phyloP scores from a whole-genome alignment of 108 stramenopile genomes.

The Nitzschia sp. region DNA sequence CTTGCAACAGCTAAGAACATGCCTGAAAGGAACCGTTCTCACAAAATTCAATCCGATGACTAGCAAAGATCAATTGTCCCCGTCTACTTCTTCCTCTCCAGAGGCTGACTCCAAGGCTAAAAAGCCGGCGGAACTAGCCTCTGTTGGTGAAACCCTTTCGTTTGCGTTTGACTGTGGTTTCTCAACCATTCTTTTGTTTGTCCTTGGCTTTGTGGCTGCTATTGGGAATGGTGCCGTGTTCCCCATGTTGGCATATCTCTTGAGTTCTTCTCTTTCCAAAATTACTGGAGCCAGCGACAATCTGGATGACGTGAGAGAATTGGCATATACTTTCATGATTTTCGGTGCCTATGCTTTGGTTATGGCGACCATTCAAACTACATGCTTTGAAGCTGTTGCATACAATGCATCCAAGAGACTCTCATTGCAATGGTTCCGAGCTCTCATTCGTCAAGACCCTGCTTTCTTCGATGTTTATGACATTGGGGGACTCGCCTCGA shows the following conservation, averaged over 20 bases:
- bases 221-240: conserved; percentile 54
- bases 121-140: conserved; percentile 27
- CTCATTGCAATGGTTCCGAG: conserved; percentile 49
- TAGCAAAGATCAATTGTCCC: no score
- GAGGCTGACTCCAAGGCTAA: background rate
- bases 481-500: conserved; percentile 39
- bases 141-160: conserved; percentile 31
- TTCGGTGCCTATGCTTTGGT: conserved; percentile 59
- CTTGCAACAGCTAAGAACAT: no score
- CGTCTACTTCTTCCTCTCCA: no score
- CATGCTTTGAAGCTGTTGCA: conserved; percentile 48
- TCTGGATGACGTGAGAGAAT: conserved; percentile 30
- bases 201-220: conserved; percentile 34
- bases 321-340: conserved; percentile 57
- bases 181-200: conserved; percentile 31
- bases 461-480: conserved; percentile 50
- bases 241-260: conserved; percentile 60
- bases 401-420: conserved; percentile 6
- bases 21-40: no score
- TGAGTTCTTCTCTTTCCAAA: conserved; percentile 48
- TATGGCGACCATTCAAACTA: conserved; percentile 40
- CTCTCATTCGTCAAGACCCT: conserved; percentile 50
- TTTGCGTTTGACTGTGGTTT: conserved; percentile 34
- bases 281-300: conserved; percentile 35
- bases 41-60: no score